Evolutionary conservation across 371 early-diverging fungal species (phyloP).

Genomic region (Syncephalastrum sp.): DNA sequence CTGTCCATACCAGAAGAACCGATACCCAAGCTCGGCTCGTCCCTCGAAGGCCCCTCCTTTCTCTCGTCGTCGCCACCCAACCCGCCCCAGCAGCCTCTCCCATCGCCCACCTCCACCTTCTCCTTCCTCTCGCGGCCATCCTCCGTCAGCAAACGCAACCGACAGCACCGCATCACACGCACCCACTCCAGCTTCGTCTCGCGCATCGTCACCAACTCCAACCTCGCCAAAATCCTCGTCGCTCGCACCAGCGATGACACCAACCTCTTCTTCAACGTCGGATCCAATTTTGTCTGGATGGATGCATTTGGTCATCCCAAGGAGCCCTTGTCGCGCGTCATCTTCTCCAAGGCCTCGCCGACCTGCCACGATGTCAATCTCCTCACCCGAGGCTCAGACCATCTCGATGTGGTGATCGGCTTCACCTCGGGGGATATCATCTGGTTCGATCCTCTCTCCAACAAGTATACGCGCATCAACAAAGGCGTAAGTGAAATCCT

Average conservation of each 20-base stretch:
- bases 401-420: conserved; percentile 78
- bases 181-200: conserved; percentile 77
- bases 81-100: not conserved
- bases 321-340: conserved; percentile 81
- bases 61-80: conserved; percentile 9
- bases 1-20: conserved; percentile 21
- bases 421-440: conserved; percentile 87
- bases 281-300: conserved; percentile 76
- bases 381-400: conserved; percentile 69
- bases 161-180: conserved; percentile 60
- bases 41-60: conserved; percentile 13
- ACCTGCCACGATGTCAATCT: conserved; percentile 89
- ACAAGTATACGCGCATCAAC: conserved; percentile 67
- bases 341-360: conserved; percentile 77
- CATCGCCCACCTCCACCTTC: conserved; percentile 22
- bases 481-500: conserved; percentile 33
- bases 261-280: conserved; percentile 84
- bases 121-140: conserved; percentile 34
- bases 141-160: conserved; percentile 33
- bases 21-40: conserved; percentile 21
- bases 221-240: conserved; percentile 76
- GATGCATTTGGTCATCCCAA: conserved; percentile 69
- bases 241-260: conserved; percentile 67
- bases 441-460: conserved; percentile 78
- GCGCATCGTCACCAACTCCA: conserved; percentile 80